Conservation (phyloP, 495 filamentous ascomycete species). For the Xylaria grammica region DNA sequence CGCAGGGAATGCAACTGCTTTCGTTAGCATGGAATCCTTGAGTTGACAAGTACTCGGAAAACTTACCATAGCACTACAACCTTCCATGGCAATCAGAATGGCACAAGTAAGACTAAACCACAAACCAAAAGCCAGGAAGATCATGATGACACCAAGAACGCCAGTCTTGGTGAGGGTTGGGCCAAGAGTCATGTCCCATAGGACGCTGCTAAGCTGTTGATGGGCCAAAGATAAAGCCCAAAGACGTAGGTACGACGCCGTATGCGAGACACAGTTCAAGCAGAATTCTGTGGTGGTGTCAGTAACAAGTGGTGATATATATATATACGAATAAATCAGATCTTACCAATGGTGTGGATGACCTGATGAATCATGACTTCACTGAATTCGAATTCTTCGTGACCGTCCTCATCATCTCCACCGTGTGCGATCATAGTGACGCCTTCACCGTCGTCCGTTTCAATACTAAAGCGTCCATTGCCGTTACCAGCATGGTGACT, state of each 20-base stretch:
- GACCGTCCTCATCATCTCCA: conserved; percentile 72
- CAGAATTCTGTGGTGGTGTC: conserved; percentile 77
- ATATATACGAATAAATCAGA: conserved; percentile 19
- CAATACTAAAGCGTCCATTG: conserved; percentile 71
- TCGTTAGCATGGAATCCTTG: not conserved
- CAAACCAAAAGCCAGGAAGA: conserved; percentile 77
- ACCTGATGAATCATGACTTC: conserved; percentile 99
- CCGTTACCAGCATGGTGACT: conserved; percentile 40
- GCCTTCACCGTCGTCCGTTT: conserved; percentile 78
- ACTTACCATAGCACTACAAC: conserved; percentile 56
- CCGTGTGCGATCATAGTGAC: conserved; percentile 92
- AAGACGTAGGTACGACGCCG: conserved; percentile 96
- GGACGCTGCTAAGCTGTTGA: conserved; percentile 93
- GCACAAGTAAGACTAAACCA: conserved; percentile 87
- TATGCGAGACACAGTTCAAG: conserved; percentile 98
- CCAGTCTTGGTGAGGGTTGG: conserved; percentile 71
- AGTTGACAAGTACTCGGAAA: conserved; percentile 8
- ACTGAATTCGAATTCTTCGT: conserved; percentile 95
- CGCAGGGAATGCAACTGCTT: conserved; percentile 80
- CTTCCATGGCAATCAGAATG: conserved; percentile 68
- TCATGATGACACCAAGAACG: conserved; percentile 73
- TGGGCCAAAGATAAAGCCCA: conserved; percentile 98
- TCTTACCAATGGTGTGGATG: conserved; percentile 94
- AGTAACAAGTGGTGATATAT: not conserved
- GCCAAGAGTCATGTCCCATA: conserved; percentile 94